Conservation (phyloP, 2,329 filamentous ascomycete species). For the Ceratocystiopsis sp. region DNA sequence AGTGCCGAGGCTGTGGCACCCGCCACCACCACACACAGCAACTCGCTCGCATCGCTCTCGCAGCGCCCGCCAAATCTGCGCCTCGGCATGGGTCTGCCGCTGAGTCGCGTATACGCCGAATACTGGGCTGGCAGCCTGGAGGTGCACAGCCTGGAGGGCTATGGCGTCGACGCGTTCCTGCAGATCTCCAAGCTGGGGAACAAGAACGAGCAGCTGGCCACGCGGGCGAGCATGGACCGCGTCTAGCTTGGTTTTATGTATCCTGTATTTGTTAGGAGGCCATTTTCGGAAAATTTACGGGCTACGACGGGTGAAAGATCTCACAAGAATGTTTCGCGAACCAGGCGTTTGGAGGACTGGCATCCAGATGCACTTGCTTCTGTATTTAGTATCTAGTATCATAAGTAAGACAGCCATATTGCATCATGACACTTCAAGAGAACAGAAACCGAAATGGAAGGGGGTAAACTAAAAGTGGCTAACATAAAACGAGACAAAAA, state of each 20-base stretch:
- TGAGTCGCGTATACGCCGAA: slow-evolving; percentile 89
- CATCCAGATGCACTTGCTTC: no score
- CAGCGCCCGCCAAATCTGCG: slow-evolving; percentile 72
- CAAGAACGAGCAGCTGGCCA: slow-evolving; percentile 87
- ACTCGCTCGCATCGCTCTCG: slow-evolving; percentile 63
- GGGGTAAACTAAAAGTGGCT: neutral
- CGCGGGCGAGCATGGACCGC: slow-evolving; percentile 59
- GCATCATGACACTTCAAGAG: neutral
- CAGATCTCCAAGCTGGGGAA: slow-evolving; percentile 95
- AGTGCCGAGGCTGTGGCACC: no score
- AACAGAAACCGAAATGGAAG: neutral
- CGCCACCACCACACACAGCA: slow-evolving; percentile 14
- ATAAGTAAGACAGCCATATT: neutral
- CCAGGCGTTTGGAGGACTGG: no score
- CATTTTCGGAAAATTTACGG: neutral
- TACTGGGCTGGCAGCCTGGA: slow-evolving; percentile 94
- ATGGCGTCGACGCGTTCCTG: slow-evolving; percentile 87
- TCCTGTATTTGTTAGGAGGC: neutral
- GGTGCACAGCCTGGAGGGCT: slow-evolving; percentile 83
- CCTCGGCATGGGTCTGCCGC: slow-evolving; percentile 80
- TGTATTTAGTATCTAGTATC: slow-evolving; percentile 1
- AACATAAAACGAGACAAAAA: neutral
- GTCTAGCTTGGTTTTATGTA: slow-evolving; percentile 26
- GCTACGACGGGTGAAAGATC: no score
- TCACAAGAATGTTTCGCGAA: no score